Evolutionary conservation across 192 early-diverging fungal species (phyloP).

Genomic region (Jimgerdemannia flammicorona): DNA sequence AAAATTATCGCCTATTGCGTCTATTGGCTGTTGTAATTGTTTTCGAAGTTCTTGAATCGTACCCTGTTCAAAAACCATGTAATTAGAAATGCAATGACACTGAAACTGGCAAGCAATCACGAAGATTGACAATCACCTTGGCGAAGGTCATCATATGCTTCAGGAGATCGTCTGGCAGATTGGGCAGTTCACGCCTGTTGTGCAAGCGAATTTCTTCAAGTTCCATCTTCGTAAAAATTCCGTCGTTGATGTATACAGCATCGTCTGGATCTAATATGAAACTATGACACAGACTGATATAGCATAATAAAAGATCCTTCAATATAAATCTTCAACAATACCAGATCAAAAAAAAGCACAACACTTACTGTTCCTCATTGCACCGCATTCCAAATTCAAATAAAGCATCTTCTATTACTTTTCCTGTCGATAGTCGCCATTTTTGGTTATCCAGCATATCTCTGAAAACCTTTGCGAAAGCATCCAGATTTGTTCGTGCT

Average conservation of each 20-base stretch:
- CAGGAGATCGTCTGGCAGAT: constrained; percentile 9
- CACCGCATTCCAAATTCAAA: constrained; percentile 12
- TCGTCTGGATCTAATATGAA: constrained; percentile 11
- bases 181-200: constrained; percentile 3
- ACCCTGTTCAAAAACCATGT: neutral
- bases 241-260: constrained; percentile 1
- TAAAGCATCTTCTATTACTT: constrained; percentile 3
- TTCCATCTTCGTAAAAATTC: constrained; percentile 1
- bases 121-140: too few species aligned
- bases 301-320: neutral
- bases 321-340: neutral
- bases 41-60: neutral
- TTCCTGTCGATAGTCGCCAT: constrained; percentile 12
- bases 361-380: neutral
- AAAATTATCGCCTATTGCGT: constrained; percentile 2
- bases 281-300: constrained; percentile 7
- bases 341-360: neutral
- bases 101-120: too few species aligned
- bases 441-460: constrained; percentile 3
- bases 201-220: constrained; percentile 1
- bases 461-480: neutral
- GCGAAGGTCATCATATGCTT: neutral
- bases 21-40: constrained; percentile 2
- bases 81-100: neutral
- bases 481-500: too few species aligned